phyloP scores from a whole-genome alignment of 192 early-diverging fungal species.

The Phycomyces blakesleeanus region DNA sequence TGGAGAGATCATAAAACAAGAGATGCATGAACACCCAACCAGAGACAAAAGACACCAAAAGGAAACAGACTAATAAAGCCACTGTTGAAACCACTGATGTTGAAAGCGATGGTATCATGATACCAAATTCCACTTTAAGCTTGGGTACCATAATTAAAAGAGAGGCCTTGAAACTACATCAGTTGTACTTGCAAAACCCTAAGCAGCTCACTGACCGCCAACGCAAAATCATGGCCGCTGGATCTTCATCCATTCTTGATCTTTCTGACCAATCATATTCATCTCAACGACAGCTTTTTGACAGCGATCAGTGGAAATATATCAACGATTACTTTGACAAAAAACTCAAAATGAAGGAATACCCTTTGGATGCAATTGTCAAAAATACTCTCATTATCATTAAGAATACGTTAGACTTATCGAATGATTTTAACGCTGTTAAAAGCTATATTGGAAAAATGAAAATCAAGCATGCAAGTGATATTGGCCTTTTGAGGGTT shows the following conservation, averaged over 20 bases:
- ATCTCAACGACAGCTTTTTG: conserved; percentile 9
- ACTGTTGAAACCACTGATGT: conserved; percentile 4
- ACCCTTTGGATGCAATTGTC: conserved; percentile 12
- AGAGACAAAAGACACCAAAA: conserved; percentile 12
- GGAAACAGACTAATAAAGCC: conserved; percentile 11
- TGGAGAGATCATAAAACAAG: conserved; percentile 12
- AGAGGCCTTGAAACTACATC: conserved; percentile 11
- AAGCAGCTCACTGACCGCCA: conserved; percentile 14
- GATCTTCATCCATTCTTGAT: conserved; percentile 14
- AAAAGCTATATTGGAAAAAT: conserved; percentile 14
- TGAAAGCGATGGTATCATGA: conserved; percentile 16
- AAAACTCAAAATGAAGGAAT: conserved; percentile 13
- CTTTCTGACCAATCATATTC: conserved; percentile 15
- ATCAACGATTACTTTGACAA: conserved; percentile 13
- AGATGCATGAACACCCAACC: conserved; percentile 11
- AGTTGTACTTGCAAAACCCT: conserved; percentile 14
- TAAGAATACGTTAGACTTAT: conserved; percentile 11
- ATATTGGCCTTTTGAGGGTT: conserved; percentile 11
- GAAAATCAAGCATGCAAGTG: conserved; percentile 15
- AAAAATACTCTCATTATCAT: conserved; percentile 9
- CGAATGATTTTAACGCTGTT: conserved; percentile 16
- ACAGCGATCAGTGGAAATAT: conserved; percentile 12
- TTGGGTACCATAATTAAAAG: conserved; percentile 15
- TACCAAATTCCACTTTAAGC: conserved; percentile 14
- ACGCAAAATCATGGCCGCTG: conserved; percentile 12